Base-by-base conservation (phyloP, 2,329 filamentous ascomycete species). In the Talaromyces sp. region DNA sequence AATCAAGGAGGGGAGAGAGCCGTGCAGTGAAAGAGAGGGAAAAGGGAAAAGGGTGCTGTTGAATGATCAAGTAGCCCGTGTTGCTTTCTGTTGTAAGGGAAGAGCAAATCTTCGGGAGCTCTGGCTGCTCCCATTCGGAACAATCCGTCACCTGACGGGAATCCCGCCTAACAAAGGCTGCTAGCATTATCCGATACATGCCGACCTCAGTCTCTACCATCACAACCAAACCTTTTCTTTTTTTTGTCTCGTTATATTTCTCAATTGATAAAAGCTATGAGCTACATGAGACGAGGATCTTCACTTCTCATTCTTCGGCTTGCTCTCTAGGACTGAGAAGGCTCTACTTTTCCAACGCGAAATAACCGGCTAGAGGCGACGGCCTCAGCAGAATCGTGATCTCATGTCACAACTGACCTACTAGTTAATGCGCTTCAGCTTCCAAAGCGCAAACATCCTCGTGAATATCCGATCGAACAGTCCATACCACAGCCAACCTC, bases 381-480 rank as follows among this genome's bases (percentile, higher is more conserved):
- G 28, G 7, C 21, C 18, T 52, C 16, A 52, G 18, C 28, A 54
- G 50, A 35, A 54, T 37, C n/a, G 8, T 35, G 4, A n/a, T 16
- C n/a, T 54, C 18, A 39, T 23, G 18, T 57, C 54, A 25, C 54
- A 5, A 37, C 18, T 33, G 12, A 40, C 54, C 5, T 14, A 25
- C 40, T 31, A 57, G 25, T 57, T 31, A 18, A 25, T 42, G 14
- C 54, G 25, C 50, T 37, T 61, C 46, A 84, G 68, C 65, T 79
- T 82, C 70, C 77, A 75, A 62, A 85, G 68, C 65, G 80, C 78
- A 71, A 85, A 85, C 72, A 80, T 82, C n/a, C 75, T 73, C 23
- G 75, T 76, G 67, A 86, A 79, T n/a, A 75, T 69, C 58, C 69
- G 71, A 52, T 82, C 80, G 63, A 73, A 71, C 14, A 72, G 28